Conservation (phyloP, 768 basidiomycete genomes). For the Lactarius hatsudake region DNA sequence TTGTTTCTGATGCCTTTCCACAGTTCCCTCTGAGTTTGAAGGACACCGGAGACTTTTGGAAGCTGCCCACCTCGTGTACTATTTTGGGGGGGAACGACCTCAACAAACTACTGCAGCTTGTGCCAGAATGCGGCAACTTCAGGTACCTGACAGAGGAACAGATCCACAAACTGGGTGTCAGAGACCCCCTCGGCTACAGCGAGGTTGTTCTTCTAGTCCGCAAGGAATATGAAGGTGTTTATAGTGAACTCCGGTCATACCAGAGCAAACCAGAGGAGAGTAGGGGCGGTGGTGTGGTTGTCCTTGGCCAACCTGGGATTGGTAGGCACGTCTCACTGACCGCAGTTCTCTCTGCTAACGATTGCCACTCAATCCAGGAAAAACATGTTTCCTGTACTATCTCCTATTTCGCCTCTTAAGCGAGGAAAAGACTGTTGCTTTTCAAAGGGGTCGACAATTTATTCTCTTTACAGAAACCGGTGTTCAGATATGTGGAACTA, state of each 20-base stretch:
- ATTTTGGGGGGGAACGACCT: not conserved
- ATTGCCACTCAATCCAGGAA: not conserved
- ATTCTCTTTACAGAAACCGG: too few species aligned
- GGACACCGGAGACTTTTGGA: not conserved
- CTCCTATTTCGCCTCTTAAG: not conserved
- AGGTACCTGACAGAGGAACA: not conserved
- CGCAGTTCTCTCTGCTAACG: not conserved
- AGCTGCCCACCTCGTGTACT: not conserved
- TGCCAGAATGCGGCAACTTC: not conserved
- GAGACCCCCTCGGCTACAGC: too few species aligned
- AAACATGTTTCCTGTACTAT: not conserved
- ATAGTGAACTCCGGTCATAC: too few species aligned
- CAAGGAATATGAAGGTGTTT: too few species aligned
- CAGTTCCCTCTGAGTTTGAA: too few species aligned
- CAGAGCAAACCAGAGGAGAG: too few species aligned
- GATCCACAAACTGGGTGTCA: not conserved
- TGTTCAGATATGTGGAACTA: too few species aligned
- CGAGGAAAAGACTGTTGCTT: not conserved
- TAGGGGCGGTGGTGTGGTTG: too few species aligned
- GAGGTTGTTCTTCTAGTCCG: too few species aligned
- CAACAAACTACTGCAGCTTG: not conserved
- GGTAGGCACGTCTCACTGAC: not conserved
- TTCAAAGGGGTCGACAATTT: not conserved
- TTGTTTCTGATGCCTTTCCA: too few species aligned
- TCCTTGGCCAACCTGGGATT: not conserved